These are phyloP conservation scores for Ogataea angusta DNA, from an alignment of 805 yeast genomes.

Conservation along the genomic window DNA sequence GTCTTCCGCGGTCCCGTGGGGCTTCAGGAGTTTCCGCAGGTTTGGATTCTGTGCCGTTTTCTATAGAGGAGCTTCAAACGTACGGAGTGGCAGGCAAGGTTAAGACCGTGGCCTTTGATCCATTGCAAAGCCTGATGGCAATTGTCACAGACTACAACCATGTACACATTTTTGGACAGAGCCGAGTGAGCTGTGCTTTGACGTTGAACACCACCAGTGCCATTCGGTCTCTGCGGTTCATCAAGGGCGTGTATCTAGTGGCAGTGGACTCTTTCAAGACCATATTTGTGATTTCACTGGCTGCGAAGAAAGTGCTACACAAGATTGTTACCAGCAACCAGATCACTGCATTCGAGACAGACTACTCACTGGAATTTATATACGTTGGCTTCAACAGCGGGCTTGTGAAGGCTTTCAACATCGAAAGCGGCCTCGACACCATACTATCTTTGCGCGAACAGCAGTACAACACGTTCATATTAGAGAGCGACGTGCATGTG, in stretches of 20 bases:
- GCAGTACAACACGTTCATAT: conserved; percentile 61
- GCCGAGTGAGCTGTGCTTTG: conserved; percentile 69
- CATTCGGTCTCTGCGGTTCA: conserved; percentile 57
- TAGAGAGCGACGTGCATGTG: conserved; percentile 52
- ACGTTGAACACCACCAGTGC: conserved; percentile 48
- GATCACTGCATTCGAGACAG: conserved; percentile 68
- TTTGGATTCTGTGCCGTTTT: conserved; percentile 27
- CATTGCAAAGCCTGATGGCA: conserved; percentile 83
- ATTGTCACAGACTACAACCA: conserved; percentile 68
- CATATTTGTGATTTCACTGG: conserved; percentile 67
- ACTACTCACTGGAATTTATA: conserved; percentile 87
- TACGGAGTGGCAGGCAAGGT: conserved; percentile 68
- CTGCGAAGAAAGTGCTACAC: conserved; percentile 56
- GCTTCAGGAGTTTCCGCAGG: conserved; percentile 30
- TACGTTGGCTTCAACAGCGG: conserved; percentile 81
- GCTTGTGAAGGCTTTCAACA: conserved; percentile 64
- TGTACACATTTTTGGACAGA: conserved; percentile 80
- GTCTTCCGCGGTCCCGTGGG: conserved; percentile 7
- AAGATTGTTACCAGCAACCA: conserved; percentile 61
- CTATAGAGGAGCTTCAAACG: conserved; percentile 31
- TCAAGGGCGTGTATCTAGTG: conserved; percentile 78
- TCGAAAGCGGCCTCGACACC: conserved; percentile 70
- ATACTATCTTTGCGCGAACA: conserved; percentile 66
- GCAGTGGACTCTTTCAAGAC: conserved; percentile 61
- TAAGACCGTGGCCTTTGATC: conserved; percentile 73